phyloP scores from a whole-genome alignment of 1,139 yeast genomes.

The Saccharomycopsis hybrid region DNA sequence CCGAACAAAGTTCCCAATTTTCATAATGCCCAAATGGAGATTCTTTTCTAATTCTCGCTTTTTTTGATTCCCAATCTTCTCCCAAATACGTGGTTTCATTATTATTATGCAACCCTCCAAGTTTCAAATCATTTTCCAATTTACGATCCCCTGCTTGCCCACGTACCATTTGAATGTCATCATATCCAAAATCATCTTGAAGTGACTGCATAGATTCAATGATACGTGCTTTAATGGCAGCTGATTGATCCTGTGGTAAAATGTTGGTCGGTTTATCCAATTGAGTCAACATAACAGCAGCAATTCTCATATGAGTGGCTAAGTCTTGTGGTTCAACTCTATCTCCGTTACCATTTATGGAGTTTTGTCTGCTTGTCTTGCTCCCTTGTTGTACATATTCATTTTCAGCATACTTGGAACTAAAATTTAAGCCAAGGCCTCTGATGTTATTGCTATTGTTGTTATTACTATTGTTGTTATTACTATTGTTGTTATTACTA shows the following conservation, averaged over 20 bases:
- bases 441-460: too few species aligned
- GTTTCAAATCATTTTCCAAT: conserved; percentile 81
- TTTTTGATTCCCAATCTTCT: conserved; percentile 87
- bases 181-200: conserved; percentile 61
- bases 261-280: conserved; percentile 66
- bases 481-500: conserved; percentile 32
- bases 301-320: conserved; percentile 92
- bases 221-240: conserved; percentile 67
- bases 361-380: conserved; percentile 24
- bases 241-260: conserved; percentile 65
- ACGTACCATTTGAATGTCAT: conserved; percentile 48
- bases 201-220: conserved; percentile 83
- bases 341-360: conserved; percentile 23
- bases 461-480: conserved; percentile 25
- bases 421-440: conserved; percentile 26
- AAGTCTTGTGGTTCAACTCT: conserved; percentile 42
- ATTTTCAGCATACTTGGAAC: too few species aligned
- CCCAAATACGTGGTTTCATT: conserved; percentile 54
- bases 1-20: conserved; percentile 93
- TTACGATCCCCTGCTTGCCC: conserved; percentile 89
- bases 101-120: conserved; percentile 50
- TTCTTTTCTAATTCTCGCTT: conserved; percentile 66
- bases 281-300: conserved; percentile 90
- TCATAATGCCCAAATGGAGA: conserved; percentile 80
- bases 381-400: too few species aligned